These are phyloP conservation scores for Lodderomyces margitis DNA, from an alignment of 1,139 yeast species.

Conservation along the genomic window DNA sequence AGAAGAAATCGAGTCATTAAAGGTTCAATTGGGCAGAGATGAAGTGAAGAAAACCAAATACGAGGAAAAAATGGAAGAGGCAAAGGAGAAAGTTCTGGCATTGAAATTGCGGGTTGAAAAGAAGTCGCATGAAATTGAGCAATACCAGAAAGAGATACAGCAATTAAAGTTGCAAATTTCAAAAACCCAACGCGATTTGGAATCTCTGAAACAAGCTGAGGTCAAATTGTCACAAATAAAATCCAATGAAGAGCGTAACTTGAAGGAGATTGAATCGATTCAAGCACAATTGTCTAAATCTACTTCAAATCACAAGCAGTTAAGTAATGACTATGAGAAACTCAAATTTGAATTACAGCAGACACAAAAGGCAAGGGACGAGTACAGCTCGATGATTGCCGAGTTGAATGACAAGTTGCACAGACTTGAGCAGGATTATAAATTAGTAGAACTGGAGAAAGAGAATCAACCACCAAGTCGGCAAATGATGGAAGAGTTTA, in stretches of 20 bases:
- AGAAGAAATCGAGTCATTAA: conserved; percentile 12
- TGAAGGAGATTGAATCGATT: conserved; percentile 10
- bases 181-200: conserved; percentile 6
- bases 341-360: conserved; percentile 40
- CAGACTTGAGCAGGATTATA: conserved; percentile 20
- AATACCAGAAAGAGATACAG: conserved; percentile 13
- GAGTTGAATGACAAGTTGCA: conserved; percentile 24
- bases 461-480: conserved; percentile 42
- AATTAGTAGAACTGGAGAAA: conserved; percentile 27
- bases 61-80: conserved; percentile 15
- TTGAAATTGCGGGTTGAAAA: conserved; percentile 14
- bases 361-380: conserved; percentile 22
- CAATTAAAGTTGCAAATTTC: conserved; percentile 15
- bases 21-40: conserved; percentile 15
- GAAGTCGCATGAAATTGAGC: conserved; percentile 12
- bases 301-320: conserved; percentile 14
- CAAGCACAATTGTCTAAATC: conserved; percentile 7
- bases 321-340: conserved; percentile 18
- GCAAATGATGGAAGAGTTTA: conserved; percentile 43
- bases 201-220: conserved; percentile 3
- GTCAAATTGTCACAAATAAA: conserved; percentile 6
- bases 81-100: conserved; percentile 14
- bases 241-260: conserved; percentile 7
- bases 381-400: conserved; percentile 27
- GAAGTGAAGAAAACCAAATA: conserved; percentile 14